A percentile compares a stretch with the other conserved stretches of the same genome.
These are phyloP conservation scores for Colletotrichum sp. DNA, from an alignment of 2,329 filamentous ascomycete genomes.

Conservation along the genomic window DNA sequence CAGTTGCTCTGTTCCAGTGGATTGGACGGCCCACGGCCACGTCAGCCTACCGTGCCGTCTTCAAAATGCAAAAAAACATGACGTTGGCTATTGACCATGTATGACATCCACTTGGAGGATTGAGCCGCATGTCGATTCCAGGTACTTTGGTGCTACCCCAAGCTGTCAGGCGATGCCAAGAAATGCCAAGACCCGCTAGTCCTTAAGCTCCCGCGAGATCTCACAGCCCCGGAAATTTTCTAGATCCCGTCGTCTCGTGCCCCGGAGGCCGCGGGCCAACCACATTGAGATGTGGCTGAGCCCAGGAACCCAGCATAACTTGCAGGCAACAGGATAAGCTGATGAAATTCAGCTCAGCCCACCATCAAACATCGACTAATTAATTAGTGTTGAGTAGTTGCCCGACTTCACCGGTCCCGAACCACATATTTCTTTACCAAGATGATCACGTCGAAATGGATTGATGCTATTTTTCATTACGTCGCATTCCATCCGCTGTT, in stretches of 20 bases:
- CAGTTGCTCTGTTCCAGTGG: background rate
- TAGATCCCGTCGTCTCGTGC: background rate
- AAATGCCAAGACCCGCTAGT: background rate
- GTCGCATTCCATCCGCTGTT: background rate
- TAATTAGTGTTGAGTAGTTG: accelerated
- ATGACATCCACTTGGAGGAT: background rate
- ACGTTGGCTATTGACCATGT: background rate
- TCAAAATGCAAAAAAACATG: background rate
- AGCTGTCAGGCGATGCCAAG: background rate
- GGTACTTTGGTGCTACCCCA: background rate
- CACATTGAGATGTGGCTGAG: background rate
- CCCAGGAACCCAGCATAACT: background rate
- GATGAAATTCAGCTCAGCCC: background rate
- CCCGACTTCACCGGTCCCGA: background rate
- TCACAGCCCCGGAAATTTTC: background rate
- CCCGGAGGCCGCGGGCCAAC: background rate
- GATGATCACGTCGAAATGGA: background rate
- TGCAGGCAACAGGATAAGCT: background rate
- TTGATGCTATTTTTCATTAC: accelerated
- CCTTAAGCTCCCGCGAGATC: background rate
- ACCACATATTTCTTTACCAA: background rate
- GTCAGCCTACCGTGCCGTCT: accelerated
- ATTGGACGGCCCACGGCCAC: background rate
- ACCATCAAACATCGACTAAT: accelerated
- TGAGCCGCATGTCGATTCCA: background rate